Percentiles rank a stretch among this genome's conserved stretches.
Evolutionary conservation across 768 basidiomycete species (phyloP).

Genomic region (Glaciozyma martinii): DNA sequence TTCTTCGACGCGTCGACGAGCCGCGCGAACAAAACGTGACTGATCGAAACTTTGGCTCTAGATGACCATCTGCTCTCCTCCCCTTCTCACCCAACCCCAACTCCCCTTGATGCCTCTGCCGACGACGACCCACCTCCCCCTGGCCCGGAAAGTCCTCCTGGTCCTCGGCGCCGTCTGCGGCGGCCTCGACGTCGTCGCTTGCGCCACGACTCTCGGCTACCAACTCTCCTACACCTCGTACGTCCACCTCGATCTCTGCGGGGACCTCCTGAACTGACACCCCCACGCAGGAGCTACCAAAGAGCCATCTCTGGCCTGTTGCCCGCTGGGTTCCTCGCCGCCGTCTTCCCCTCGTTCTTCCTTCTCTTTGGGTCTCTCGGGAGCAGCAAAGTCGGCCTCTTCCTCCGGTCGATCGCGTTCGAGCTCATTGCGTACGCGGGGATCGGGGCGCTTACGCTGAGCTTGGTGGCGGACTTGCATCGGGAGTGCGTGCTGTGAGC

Average conservation of each 20-base stretch:
- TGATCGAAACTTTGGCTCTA: too few relatives aligned
- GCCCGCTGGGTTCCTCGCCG: too few relatives aligned
- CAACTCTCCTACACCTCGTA: too few relatives aligned
- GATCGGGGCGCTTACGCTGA: background rate
- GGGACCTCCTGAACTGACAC: too few relatives aligned
- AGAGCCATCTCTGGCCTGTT: too few relatives aligned
- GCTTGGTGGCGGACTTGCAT: slow-evolving; percentile 6
- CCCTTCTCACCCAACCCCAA: background rate
- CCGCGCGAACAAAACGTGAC: too few relatives aligned
- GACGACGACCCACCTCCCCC: background rate
- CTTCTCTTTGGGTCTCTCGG: background rate
- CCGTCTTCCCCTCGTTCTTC: background rate
- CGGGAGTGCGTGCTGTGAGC: background rate
- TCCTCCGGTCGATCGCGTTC: slow-evolving; percentile 4
- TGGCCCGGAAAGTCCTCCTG: background rate
- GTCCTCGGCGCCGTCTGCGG: background rate
- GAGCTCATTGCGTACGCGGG: background rate
- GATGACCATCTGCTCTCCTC: background rate
- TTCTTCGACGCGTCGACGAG: too few relatives aligned
- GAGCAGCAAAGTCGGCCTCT: background rate
- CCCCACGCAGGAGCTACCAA: too few relatives aligned
- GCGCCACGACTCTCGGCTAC: background rate
- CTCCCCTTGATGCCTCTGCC: too few relatives aligned
- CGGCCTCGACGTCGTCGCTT: background rate
- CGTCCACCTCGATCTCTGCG: too few relatives aligned